phyloP scores from a whole-genome alignment of 176 grass and related monocot species.

The Urochloa ruziziensis region DNA sequence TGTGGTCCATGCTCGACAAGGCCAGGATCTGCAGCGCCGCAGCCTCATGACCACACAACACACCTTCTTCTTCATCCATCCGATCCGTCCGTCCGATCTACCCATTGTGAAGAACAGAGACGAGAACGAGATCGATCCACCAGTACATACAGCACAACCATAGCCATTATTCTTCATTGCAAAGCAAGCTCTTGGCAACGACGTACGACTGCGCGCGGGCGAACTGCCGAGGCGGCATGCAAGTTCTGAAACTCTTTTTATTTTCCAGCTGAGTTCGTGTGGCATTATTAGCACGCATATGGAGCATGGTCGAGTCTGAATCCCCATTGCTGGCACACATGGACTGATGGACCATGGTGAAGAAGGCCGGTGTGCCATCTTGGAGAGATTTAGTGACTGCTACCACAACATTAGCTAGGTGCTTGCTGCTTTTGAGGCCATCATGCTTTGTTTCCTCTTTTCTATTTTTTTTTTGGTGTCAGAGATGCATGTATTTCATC shows the following conservation, averaged over 20 bases:
- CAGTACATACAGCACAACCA: neutral
- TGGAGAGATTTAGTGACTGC: conserved; percentile 38
- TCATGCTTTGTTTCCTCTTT: neutral
- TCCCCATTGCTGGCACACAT: conserved; percentile 23
- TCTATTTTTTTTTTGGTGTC: conserved; percentile 3
- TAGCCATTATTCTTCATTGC: neutral
- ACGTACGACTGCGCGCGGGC: neutral
- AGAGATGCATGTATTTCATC: conserved; percentile 31
- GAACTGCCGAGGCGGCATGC: conserved; percentile 9
- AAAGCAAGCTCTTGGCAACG: conserved; percentile 15
- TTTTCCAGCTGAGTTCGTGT: neutral
- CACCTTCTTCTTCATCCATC: neutral
- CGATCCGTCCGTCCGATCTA: neutral
- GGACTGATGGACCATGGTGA: neutral
- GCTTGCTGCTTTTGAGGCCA: conserved; percentile 2
- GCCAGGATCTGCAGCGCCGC: conserved; percentile 28
- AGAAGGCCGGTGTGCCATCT: neutral
- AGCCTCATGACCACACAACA: neutral
- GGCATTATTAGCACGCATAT: neutral
- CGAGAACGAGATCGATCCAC: neutral
- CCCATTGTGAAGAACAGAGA: too few relatives aligned
- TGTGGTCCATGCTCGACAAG: conserved; percentile 78
- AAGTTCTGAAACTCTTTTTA: neutral
- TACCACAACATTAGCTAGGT: neutral
- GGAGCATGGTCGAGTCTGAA: neutral